These are phyloP conservation scores for Pseudonitzschia multiseries DNA, from an alignment of 108 stramenopile genomes.

Conservation along the genomic window DNA sequence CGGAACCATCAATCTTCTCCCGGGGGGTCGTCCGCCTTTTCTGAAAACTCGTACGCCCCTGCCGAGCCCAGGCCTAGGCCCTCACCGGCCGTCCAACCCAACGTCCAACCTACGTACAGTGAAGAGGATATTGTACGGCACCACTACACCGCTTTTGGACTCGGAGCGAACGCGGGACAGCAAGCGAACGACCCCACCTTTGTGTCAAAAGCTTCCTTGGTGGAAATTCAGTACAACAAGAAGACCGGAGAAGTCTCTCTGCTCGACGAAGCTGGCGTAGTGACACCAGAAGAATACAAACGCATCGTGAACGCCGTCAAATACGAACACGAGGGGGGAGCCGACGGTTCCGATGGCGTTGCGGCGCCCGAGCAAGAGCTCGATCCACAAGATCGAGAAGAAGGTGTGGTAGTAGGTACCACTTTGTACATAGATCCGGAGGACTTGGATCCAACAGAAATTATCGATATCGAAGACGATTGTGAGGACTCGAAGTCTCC, in stretches of 20 bases:
- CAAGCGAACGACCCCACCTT: background rate
- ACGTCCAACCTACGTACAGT: background rate
- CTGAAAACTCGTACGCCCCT: constrained; percentile 6
- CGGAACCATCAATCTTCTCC: background rate
- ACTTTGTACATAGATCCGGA: constrained; percentile 9
- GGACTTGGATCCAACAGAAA: constrained; percentile 16
- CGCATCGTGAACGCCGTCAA: background rate
- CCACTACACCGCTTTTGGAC: constrained; percentile 7
- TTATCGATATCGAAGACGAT: constrained; percentile 7
- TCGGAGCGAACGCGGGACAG: background rate
- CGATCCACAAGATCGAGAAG: background rate
- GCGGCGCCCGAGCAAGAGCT: background rate
- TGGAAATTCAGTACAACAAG: constrained; percentile 15
- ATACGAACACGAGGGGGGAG: background rate
- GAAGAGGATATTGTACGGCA: constrained; percentile 7
- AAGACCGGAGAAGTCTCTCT: constrained; percentile 16
- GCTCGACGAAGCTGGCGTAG: constrained; percentile 5
- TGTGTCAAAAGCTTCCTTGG: background rate
- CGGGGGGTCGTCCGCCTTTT: constrained; percentile 11
- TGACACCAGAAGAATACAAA: constrained; percentile 13
- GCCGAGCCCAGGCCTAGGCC: background rate
- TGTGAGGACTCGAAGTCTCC: background rate
- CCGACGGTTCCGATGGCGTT: background rate
- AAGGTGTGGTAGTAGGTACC: background rate
- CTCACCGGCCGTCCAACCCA: background rate